A percentile compares a stretch with the other conserved stretches of the same genome.
phyloP scores from a whole-genome alignment of 164 flowering plant species.

The Echeveria elegans region DNA sequence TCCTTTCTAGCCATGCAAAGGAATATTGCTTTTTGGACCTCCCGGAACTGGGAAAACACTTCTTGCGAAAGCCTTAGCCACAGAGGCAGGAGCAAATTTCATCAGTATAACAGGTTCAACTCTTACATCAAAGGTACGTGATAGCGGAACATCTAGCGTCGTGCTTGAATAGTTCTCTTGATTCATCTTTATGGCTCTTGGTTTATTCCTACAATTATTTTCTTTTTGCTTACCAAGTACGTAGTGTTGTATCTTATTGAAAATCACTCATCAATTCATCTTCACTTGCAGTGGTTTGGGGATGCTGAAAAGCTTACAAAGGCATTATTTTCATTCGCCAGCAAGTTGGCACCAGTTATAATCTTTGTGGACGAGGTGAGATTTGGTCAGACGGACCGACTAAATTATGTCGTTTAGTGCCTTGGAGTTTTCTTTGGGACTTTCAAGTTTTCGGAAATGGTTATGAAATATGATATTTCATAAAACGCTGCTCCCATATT shows the following conservation, averaged over 20 bases:
- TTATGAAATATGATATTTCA: too few species aligned
- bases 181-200: neutral
- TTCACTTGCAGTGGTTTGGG: slow-evolving; percentile 87
- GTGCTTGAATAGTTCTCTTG: too few species aligned
- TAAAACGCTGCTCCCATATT: too few species aligned
- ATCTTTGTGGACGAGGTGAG: slow-evolving; percentile 98
- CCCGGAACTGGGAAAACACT: slow-evolving; percentile 99
- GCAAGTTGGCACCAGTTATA: slow-evolving; percentile 89
- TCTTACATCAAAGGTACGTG: slow-evolving; percentile 89
- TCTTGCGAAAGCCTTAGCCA: slow-evolving; percentile 94
- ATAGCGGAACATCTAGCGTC: neutral
- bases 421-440: neutral
- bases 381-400: neutral
- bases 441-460: neutral
- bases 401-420: neutral
- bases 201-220: neutral
- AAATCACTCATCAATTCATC: slow-evolving; percentile 1
- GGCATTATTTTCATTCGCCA: slow-evolving; percentile 95
- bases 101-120: slow-evolving; percentile 97
- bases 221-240: neutral
- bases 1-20: slow-evolving; percentile 89
- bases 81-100: slow-evolving; percentile 98
- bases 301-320: slow-evolving; percentile 99
- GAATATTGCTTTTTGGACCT: slow-evolving; percentile 96
- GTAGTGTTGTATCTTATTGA: slow-evolving; percentile 1